Evolutionary conservation across 192 early-diverging fungal species (phyloP).

Genomic region (Radiomyces spectabilis): DNA sequence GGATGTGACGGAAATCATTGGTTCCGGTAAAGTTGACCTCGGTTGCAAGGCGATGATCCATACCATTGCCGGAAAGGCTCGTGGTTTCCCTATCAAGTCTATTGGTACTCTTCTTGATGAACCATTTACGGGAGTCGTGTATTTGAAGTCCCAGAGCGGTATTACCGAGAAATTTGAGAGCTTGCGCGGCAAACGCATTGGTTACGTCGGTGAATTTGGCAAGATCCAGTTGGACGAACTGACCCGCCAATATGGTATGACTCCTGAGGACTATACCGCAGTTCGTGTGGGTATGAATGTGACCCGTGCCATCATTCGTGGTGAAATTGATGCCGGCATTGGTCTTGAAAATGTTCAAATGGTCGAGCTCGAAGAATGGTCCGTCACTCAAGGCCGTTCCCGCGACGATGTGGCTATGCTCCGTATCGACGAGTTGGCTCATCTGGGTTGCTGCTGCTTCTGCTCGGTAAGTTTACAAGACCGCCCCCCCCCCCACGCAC

Average conservation of each 20-base stretch:
- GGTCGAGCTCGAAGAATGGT: constrained; percentile 55
- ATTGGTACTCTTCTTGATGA: constrained; percentile 60
- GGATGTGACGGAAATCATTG: constrained; percentile 60
- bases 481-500: too few relatives aligned
- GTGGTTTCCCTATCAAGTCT: constrained; percentile 54
- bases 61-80: constrained; percentile 57
- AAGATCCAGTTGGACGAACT: constrained; percentile 57
- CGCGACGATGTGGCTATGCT: constrained; percentile 51
- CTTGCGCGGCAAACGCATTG: constrained; percentile 49
- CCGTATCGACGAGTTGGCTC: constrained; percentile 58
- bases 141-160: constrained; percentile 38
- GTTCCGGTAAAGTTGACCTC: constrained; percentile 51
- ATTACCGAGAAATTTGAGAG: constrained; percentile 50
- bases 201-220: constrained; percentile 60
- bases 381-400: constrained; percentile 33
- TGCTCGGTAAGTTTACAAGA: constrained; percentile 34
- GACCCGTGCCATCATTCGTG: constrained; percentile 46
- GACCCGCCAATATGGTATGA: constrained; percentile 48
- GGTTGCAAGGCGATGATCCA: constrained; percentile 68
- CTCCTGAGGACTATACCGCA: constrained; percentile 41
- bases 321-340: constrained; percentile 56
- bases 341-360: constrained; percentile 60
- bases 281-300: constrained; percentile 67
- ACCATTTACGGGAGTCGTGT: constrained; percentile 57
- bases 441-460: constrained; percentile 59